Conservation (phyloP, 2,329 filamentous ascomycete genomes). For the Trichoderma lentiforme region DNA sequence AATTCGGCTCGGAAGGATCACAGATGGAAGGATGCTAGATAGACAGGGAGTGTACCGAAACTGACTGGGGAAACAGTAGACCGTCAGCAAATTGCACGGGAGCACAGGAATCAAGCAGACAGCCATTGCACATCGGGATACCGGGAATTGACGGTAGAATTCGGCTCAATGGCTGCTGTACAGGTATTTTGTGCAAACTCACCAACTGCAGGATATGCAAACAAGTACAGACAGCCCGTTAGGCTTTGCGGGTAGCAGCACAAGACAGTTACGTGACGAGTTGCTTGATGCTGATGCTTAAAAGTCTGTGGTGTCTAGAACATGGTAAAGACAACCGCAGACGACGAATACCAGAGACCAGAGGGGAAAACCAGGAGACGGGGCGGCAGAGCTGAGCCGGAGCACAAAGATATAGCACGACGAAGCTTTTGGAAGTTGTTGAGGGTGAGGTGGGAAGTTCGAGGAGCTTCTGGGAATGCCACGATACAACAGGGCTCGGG, state of each 20-base stretch:
- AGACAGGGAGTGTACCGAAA: not conserved
- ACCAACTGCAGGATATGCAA: constrained; percentile 2
- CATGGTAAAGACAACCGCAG: constrained; percentile 36
- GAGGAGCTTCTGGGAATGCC: constrained; percentile 30
- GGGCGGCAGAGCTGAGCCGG: constrained; percentile 30
- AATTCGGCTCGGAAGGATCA: not conserved
- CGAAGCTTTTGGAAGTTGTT: constrained; percentile 29
- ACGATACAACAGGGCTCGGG: constrained; percentile 20
- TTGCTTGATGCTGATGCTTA: constrained; percentile 10
- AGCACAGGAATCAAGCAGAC: not conserved
- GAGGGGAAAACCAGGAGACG: constrained; percentile 40
- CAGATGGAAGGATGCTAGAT: not conserved
- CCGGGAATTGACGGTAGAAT: not conserved
- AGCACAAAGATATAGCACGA: constrained; percentile 22
- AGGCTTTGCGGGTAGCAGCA: constrained; percentile 12
- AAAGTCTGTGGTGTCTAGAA: constrained; percentile 36
- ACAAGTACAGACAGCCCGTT: not conserved
- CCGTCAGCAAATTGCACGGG: not conserved
- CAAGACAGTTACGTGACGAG: constrained; percentile 12
- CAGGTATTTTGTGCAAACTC: not conserved
- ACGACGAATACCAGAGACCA: constrained; percentile 39
- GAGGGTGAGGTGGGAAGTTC: constrained; percentile 44
- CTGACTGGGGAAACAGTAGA: not conserved
- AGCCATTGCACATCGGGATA: not conserved
- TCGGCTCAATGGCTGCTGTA: not conserved